phyloP scores from a whole-genome alignment of 73 alveolate genomes.

The Paramecium caudatum region DNA sequence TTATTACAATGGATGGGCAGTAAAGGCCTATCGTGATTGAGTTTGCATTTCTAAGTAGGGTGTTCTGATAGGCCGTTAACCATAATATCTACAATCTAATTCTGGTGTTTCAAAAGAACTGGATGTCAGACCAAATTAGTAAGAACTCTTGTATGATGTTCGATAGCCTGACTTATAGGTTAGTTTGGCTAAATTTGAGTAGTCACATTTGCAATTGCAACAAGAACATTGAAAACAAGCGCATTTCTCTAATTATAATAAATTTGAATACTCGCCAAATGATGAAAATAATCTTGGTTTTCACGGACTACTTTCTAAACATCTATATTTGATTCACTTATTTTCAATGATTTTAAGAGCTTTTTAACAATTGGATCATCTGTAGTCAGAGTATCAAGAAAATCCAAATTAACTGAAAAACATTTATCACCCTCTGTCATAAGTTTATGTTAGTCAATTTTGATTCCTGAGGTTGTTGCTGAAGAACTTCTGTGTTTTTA shows the following conservation, averaged over 20 bases:
- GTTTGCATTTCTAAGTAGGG: constrained; percentile 26
- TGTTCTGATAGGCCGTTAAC: neutral
- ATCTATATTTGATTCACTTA: constrained; percentile 17
- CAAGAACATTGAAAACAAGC: constrained; percentile 35
- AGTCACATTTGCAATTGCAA: constrained; percentile 49
- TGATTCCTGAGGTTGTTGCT: no score
- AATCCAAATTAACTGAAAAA: constrained; percentile 36
- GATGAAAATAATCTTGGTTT: constrained; percentile 54
- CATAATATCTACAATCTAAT: constrained; percentile 17
- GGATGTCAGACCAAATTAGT: neutral
- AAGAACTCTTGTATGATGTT: constrained; percentile 5
- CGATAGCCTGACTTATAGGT: constrained; percentile 21
- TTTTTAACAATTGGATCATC: constrained; percentile 38
- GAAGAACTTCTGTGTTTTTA: constrained; percentile 32
- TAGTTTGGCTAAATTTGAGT: constrained; percentile 22
- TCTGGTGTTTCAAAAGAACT: constrained; percentile 3
- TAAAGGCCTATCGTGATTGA: neutral
- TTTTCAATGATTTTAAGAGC: constrained; percentile 7
- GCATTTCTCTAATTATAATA: constrained; percentile 22
- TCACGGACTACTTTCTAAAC: neutral
- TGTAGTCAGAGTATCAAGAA: constrained; percentile 17
- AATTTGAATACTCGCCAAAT: neutral
- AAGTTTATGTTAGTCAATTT: no score
- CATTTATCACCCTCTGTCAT: neutral
- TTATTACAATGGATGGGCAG: constrained; percentile 18